Evolutionary conservation across 768 basidiomycete genomes (phyloP), one percentile per base, ranked within the genome.

Genomic region (Gyrodon lividus): DNA sequence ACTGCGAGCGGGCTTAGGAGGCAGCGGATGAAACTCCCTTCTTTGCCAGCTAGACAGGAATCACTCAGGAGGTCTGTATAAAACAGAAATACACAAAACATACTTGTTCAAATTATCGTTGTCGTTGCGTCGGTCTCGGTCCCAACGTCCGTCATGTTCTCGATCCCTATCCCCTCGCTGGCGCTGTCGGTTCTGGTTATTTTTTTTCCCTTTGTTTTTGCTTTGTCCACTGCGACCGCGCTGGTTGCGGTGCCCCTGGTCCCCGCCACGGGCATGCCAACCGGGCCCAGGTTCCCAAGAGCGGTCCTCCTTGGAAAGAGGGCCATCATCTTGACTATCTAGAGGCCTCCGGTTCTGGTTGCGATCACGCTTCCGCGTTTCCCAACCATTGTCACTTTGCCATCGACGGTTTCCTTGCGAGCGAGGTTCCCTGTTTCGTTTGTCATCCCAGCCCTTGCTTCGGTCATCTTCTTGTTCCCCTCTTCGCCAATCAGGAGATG

Each of bases 21-120:
- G 66, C 2, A 74, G 66, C 3, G 67, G 65, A 41, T 74, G 66
- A 39, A 66, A 66, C 38, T 87, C 84, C 46, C 87, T 76, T 61
- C 77, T 76, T 40, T 80, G 82, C 87, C 87, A 89, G 60, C 87
- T 90, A 58, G 8, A 58, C 44, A 50, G 47, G 49, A 43, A 50
- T 17, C 6, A 9, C 10, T 59, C 33, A 57, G 49, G 30, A 56
- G 16, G 50, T 44, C 42, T 30, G 47, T 45, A 38, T 22, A 56
- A 46, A 35, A 34, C 34, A 41, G 50, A 28, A 48, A 49, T 43
- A 51, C 52, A 46, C 19, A 43, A 34, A 12, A 69, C 84, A 42
- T 68, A 92, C 89, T 90, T 91, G 69, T 90, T 91, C 46, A 84
- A 66, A 59, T 77, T 79, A n/a, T 78, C 76, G 48, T 89, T 86